Evolutionary conservation across 2,329 filamentous ascomycete genomes (phyloP).

Genomic region (Aspergillus sp.): DNA sequence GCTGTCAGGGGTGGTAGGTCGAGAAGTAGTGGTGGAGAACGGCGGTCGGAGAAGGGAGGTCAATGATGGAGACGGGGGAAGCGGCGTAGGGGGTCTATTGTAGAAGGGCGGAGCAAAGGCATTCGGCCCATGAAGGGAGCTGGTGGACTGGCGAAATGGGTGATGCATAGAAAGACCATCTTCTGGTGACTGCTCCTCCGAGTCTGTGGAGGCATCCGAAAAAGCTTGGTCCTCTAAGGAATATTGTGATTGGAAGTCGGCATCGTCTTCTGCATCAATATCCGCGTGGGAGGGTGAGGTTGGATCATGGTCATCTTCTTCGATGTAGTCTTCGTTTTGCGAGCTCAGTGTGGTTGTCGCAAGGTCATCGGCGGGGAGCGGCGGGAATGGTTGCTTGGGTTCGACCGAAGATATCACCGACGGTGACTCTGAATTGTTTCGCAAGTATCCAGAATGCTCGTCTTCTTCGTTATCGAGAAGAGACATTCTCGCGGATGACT

Average conservation of each 20-base stretch:
- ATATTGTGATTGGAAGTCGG: constrained; percentile 51
- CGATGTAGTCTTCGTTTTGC: constrained; percentile 20
- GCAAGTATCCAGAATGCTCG: constrained; percentile 1
- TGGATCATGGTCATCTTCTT: constrained; percentile 32
- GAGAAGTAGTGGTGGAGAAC: constrained; percentile 68
- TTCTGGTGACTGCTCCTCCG: constrained; percentile 33
- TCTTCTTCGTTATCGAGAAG: constrained; percentile 10
- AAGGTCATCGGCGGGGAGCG: constrained; percentile 30
- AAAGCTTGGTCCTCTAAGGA: constrained; percentile 42
- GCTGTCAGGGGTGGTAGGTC: constrained; percentile 90
- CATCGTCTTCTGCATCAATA: constrained; percentile 38
- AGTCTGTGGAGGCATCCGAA: constrained; percentile 38
- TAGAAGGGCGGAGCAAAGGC: constrained; percentile 85
- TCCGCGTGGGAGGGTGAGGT: constrained; percentile 33
- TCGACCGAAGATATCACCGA: constrained; percentile 23
- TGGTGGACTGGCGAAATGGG: constrained; percentile 44
- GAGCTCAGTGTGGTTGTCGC: constrained; percentile 16
- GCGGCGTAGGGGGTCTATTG: constrained; percentile 89
- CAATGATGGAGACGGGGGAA: constrained; percentile 88
- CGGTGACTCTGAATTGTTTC: constrained; percentile 12
- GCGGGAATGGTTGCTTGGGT: constrained; percentile 39
- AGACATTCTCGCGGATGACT: constrained; percentile 15
- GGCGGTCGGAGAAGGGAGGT: constrained; percentile 82
- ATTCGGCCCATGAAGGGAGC: constrained; percentile 46
- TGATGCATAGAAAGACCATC: constrained; percentile 37